Percentiles rank a stretch among this genome's conserved stretches.
Evolutionary conservation across 495 filamentous ascomycete genomes (phyloP).

Genomic region (Lasiosphaeria miniovina): DNA sequence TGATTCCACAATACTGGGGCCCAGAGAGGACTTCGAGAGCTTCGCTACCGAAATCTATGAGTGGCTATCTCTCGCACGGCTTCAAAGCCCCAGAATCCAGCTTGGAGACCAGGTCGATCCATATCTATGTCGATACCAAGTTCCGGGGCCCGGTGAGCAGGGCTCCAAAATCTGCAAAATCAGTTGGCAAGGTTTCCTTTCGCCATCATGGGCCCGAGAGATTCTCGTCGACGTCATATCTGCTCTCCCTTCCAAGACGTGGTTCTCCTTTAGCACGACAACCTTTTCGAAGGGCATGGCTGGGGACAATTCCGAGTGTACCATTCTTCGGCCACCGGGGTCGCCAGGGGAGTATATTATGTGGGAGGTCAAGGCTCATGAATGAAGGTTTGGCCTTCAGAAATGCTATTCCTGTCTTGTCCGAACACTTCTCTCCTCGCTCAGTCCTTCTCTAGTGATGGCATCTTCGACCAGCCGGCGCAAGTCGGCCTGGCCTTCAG

Average conservation of each 20-base stretch:
- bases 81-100: constrained; percentile 69
- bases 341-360: constrained; percentile 48
- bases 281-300: constrained; percentile 44
- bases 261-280: constrained; percentile 49
- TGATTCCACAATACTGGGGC: constrained; percentile 33
- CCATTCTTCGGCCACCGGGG: constrained; percentile 44
- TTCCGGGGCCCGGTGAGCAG: constrained; percentile 46
- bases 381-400: constrained; percentile 27
- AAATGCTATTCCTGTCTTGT: constrained; percentile 51
- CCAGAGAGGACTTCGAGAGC: constrained; percentile 52
- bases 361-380: constrained; percentile 50
- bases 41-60: constrained; percentile 68
- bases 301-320: constrained; percentile 43
- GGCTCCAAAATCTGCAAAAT: constrained; percentile 42
- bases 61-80: constrained; percentile 74
- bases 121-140: constrained; percentile 76
- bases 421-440: constrained; percentile 60
- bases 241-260: constrained; percentile 39
- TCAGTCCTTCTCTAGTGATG: constrained; percentile 50
- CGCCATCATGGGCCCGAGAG: constrained; percentile 44
- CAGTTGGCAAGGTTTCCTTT: constrained; percentile 53
- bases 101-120: constrained; percentile 70
- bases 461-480: constrained; percentile 69
- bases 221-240: constrained; percentile 39
- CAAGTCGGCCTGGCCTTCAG: constrained; percentile 66